Conservation (phyloP, 345 rosid species). For the Lepidium sativum region DNA sequence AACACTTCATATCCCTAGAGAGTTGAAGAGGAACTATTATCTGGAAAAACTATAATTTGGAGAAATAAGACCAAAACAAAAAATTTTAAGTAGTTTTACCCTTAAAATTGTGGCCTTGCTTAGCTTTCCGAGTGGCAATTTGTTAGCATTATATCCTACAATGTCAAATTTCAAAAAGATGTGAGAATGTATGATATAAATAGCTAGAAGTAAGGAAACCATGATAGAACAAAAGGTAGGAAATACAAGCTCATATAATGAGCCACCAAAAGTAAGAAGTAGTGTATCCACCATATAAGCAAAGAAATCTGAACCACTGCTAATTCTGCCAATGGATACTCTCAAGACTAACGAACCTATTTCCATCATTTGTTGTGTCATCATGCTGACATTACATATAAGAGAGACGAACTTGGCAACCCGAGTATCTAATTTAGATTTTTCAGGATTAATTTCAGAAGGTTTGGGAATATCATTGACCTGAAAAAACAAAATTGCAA, state of each 20-base stretch:
- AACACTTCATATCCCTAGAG: conserved; percentile 74
- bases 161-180: background rate
- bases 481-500: conserved; percentile 26
- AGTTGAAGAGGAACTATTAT: conserved; percentile 13
- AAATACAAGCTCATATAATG: background rate
- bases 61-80: background rate
- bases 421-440: conserved; percentile 55
- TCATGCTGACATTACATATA: conserved; percentile 82
- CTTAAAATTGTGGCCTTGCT: conserved; percentile 60
- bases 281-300: background rate
- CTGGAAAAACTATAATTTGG: background rate
- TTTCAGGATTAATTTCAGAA: conserved; percentile 42
- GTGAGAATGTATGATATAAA: background rate
- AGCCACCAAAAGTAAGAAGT: background rate
- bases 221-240: background rate
- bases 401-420: conserved; percentile 78
- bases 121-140: conserved; percentile 88
- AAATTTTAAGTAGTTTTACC: conserved; percentile 13
- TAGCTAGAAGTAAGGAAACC: conserved; percentile 5
- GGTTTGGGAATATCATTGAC: conserved; percentile 29
- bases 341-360: conserved; percentile 47
- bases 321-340: background rate
- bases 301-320: background rate
- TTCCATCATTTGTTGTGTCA: conserved; percentile 92
- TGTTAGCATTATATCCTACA: conserved; percentile 71